Evolutionary conservation across 2,329 filamentous ascomycete genomes (phyloP).

Genomic region (Clonostachys byssicola): DNA sequence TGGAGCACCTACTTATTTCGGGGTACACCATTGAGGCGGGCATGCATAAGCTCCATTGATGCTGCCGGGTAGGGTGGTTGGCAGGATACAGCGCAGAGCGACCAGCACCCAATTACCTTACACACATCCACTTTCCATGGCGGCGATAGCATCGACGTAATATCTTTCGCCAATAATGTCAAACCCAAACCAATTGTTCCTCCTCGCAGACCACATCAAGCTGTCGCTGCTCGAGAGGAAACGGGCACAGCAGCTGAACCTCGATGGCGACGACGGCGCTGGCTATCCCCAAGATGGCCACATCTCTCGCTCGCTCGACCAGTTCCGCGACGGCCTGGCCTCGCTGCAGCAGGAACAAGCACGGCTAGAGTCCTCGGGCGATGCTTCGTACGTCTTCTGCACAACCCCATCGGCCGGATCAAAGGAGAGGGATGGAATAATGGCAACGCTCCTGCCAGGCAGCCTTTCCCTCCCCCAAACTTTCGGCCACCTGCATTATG

Average conservation of each 20-base stretch:
- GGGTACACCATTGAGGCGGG: no score
- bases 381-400: slow-evolving; percentile 49
- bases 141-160: no score
- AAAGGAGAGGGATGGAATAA: not conserved
- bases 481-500: not conserved
- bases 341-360: slow-evolving; percentile 60
- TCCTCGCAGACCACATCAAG: slow-evolving; percentile 95
- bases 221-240: slow-evolving; percentile 89
- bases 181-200: slow-evolving; percentile 74
- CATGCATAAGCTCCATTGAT: no score
- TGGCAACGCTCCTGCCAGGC: no score
- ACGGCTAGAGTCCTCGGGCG: slow-evolving; percentile 59
- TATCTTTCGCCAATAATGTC: slow-evolving; percentile 16
- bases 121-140: no score
- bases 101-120: no score
- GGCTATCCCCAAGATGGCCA: slow-evolving; percentile 81
- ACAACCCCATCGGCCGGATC: not conserved
- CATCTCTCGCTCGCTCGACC: slow-evolving; percentile 83
- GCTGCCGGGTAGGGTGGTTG: no score
- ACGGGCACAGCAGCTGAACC: slow-evolving; percentile 74
- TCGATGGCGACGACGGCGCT: slow-evolving; percentile 39
- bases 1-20: no score
- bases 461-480: not conserved
- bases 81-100: no score
- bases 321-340: slow-evolving; percentile 76